Percentiles rank a stretch among this genome's conserved stretches.
These are phyloP conservation scores for Penicillium brasilianum DNA, from an alignment of 2,329 filamentous ascomycete genomes.

Conservation along the genomic window DNA sequence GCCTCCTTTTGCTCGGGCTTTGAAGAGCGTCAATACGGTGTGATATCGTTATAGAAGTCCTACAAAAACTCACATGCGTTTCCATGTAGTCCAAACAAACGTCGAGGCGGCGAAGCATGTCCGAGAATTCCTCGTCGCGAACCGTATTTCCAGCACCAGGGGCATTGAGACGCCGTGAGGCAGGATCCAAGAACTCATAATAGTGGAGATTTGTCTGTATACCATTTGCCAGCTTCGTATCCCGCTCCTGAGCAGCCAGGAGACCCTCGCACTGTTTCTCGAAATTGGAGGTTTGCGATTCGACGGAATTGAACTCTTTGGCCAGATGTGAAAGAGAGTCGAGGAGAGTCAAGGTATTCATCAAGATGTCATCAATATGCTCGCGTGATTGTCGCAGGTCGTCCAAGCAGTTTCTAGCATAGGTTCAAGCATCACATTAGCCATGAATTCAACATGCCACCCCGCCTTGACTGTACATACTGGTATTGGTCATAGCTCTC, in stretches of 20 bases:
- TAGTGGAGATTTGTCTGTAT: conserved; percentile 91
- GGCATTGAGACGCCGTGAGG: conserved; percentile 87
- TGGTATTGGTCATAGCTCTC: conserved; percentile 85
- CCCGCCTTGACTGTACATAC: conserved; percentile 54
- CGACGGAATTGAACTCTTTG: conserved; percentile 83
- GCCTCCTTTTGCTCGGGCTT: conserved; percentile 85
- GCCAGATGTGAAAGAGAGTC: conserved; percentile 78
- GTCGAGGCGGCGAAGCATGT: conserved; percentile 86
- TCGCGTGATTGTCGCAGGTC: conserved; percentile 80
- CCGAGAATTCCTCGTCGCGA: conserved; percentile 80
- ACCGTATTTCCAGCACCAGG: conserved; percentile 87
- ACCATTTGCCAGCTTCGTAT: conserved; percentile 79
- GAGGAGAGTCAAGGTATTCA: conserved; percentile 76
- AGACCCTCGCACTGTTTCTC: conserved; percentile 90
- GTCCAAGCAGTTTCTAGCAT: conserved; percentile 71
- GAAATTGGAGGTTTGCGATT: conserved; percentile 90
- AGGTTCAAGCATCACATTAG: conserved; percentile 15
- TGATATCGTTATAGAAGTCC: background rate
- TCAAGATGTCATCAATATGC: conserved; percentile 78
- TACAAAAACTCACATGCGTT: conserved; percentile 63
- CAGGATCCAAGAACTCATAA: conserved; percentile 90
- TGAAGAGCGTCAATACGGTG: conserved; percentile 18
- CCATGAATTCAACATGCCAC: conserved; percentile 10
- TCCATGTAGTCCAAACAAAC: conserved; percentile 93
- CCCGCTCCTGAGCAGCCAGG: conserved; percentile 76